Conservation (phyloP, 1,284 basidiomycete species). For the Fomitopsis palustris region DNA sequence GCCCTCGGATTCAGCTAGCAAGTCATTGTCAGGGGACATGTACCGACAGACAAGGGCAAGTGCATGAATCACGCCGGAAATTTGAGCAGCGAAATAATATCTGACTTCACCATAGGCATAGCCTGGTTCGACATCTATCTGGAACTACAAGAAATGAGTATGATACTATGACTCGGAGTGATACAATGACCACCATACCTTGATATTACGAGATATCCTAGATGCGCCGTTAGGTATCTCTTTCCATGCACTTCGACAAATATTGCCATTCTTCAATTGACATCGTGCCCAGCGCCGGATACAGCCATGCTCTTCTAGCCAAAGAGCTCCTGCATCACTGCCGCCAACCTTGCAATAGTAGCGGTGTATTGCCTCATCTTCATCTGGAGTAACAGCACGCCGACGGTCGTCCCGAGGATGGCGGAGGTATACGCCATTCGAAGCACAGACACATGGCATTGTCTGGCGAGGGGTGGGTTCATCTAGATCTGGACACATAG, state of each 20-base stretch:
- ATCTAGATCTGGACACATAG: constrained; percentile 14
- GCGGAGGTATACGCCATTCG: constrained; percentile 10
- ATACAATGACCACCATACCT: neutral
- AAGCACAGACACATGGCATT: neutral
- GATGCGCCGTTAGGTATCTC: constrained; percentile 4
- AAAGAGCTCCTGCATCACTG: neutral
- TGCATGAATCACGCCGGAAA: too few relatives aligned
- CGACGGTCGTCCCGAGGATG: neutral
- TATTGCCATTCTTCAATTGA: constrained; percentile 7
- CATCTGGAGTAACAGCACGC: neutral
- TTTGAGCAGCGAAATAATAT: too few relatives aligned
- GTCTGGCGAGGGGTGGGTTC: neutral
- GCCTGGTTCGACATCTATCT: neutral
- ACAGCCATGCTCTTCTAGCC: neutral
- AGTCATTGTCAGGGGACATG: neutral
- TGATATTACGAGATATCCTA: constrained; percentile 5
- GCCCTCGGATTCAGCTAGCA: neutral
- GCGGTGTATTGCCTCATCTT: neutral
- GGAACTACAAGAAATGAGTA: neutral
- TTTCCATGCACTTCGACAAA: constrained; percentile 16
- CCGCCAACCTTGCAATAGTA: neutral
- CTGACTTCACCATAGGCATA: neutral
- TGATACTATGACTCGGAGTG: neutral
- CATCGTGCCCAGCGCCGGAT: constrained; percentile 8
- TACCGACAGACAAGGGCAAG: too few relatives aligned